phyloP scores from a whole-genome alignment of 257 asterid genomes.

The Rhazya stricta region DNA sequence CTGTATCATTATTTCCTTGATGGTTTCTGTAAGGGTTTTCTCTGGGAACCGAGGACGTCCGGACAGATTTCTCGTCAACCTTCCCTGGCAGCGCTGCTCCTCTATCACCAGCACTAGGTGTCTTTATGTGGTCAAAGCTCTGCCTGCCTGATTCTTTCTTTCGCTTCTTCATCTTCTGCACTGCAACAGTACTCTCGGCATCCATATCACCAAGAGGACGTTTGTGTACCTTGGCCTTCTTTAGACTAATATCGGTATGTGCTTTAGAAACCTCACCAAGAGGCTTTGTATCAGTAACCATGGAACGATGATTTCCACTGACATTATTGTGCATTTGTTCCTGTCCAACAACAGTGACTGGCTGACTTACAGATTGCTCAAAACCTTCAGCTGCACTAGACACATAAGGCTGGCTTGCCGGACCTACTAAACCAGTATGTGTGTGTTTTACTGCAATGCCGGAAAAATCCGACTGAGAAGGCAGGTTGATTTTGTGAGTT shows the following conservation, averaged over 20 bases:
- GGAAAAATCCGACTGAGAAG: slow-evolving; percentile 35
- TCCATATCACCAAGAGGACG: slow-evolving; percentile 43
- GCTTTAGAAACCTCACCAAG: slow-evolving; percentile 31
- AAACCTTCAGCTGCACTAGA: slow-evolving; percentile 32
- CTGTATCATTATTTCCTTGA: slow-evolving; percentile 17
- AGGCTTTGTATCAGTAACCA: slow-evolving; percentile 14
- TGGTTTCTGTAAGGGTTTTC: slow-evolving; percentile 24
- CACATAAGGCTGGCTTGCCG: slow-evolving; percentile 25
- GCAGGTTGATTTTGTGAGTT: slow-evolving; percentile 36
- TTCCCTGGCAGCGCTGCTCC: slow-evolving; percentile 24
- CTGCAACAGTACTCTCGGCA: slow-evolving; percentile 31
- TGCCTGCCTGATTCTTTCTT: slow-evolving; percentile 34
- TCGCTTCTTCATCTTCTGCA: slow-evolving; percentile 57
- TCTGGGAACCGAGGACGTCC: slow-evolving; percentile 23
- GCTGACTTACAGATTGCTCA: slow-evolving; percentile 31
- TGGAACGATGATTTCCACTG: slow-evolving; percentile 15
- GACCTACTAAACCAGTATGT: slow-evolving; percentile 22
- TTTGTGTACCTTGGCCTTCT: slow-evolving; percentile 51
- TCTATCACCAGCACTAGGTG: slow-evolving; percentile 28
- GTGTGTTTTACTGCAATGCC: slow-evolving; percentile 25
- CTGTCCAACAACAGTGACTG: slow-evolving; percentile 22
- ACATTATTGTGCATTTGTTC: slow-evolving; percentile 18
- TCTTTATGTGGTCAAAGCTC: slow-evolving; percentile 25
- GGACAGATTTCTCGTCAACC: slow-evolving; percentile 23
- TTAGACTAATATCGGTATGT: slow-evolving; percentile 33